phyloP scores from a whole-genome alignment of 2,329 filamentous ascomycete species.

The Trichoderma atrobrunneum region DNA sequence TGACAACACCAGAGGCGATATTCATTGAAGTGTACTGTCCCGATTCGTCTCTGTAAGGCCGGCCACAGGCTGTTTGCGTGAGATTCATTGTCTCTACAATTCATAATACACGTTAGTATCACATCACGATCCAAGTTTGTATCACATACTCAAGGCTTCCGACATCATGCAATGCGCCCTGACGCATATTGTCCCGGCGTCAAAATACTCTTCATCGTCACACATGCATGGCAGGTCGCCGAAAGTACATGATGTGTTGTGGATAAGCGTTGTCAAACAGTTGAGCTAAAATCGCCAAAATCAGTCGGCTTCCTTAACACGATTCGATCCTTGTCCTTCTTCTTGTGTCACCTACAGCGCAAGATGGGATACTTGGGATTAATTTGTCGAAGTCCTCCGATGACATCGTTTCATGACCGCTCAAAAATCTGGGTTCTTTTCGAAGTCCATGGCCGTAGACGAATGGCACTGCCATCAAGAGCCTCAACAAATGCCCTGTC shows the following conservation, averaged over 20 bases:
- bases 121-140: not conserved
- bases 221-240: conserved; percentile 2
- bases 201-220: not conserved
- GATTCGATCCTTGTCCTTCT: not conserved
- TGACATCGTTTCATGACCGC: not conserved
- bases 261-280: not conserved
- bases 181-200: not conserved
- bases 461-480: not conserved
- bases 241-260: not conserved
- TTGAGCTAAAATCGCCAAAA: not conserved
- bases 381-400: not conserved
- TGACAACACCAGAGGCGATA: conserved; percentile 23
- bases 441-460: not conserved
- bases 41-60: not conserved
- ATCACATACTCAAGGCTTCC: not conserved
- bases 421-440: not conserved
- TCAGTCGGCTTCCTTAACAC: not conserved
- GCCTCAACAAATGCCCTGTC: not conserved
- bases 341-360: not conserved
- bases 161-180: not conserved
- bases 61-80: conserved; percentile 1
- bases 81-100: conserved; percentile 11
- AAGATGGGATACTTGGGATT: not conserved
- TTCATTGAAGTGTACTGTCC: conserved; percentile 11
- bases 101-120: not conserved